Base-by-base conservation (phyloP, 169 alveolate genomes). In the Cryptosporidium viatorum region DNA sequence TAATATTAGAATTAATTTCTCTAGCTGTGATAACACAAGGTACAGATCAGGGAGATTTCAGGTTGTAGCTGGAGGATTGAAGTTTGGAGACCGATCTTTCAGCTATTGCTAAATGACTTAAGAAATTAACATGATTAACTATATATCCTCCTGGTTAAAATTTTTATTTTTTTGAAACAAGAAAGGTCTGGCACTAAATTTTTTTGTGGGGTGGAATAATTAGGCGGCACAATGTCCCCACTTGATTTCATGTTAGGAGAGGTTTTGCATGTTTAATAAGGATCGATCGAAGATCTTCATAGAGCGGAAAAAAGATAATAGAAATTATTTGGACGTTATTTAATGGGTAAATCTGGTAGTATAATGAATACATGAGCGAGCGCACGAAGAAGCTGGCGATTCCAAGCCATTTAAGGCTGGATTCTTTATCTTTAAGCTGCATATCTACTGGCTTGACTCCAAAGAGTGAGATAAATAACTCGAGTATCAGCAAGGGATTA, bases 401-500 rank as follows among this genome's bases (percentile, higher is more conserved):
- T 80, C 89, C 89, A 14, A 80, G 89, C 75, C 89, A 80, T 35
- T 80, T 80, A 80, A 59, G 75, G 89, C 89, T 80, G 65, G 89
- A 80, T 80, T 60, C 89, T 43, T 67, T 80, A 60, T 80, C 89
- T 26, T 65, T 80, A 50, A 80, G 69, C 23, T 41, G 75, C 74
- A 62, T 80, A 26, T 65, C 89, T 58, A 80, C 89, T 39, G 89
- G 89, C 8, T 31, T 80, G 43, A 80, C 89, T 41, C 89, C 89
- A 26, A 59, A 33, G 45, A 62, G 65, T 29, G 89, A 80, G 45
- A 41, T 59, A 29, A 65, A 80, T 4, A 48, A n/a, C 12, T 35
- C 75, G 26, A 62, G 62, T 29, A 21, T 41, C 16, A 65, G 43
- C 16, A 59, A 48, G 14, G 50, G 68, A 14, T 10, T 70, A 18